Evolutionary conservation across 208 protist species (phyloP).

Genomic region (Trichomonas gallinae): DNA sequence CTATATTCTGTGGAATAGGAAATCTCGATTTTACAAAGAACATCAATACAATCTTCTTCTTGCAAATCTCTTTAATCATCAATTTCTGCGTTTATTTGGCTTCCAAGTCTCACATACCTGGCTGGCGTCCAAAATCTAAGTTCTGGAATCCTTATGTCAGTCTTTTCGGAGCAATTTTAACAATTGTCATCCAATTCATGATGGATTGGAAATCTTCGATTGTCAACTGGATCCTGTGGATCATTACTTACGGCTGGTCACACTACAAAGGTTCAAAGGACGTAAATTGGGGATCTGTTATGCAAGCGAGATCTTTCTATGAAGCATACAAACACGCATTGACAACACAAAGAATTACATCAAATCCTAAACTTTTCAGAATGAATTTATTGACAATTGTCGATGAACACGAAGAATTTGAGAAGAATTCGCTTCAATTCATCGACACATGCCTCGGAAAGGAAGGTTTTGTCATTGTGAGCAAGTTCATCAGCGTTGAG

Average conservation of each 20-base stretch:
- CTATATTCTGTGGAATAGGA: not conserved
- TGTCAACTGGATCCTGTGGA: not conserved
- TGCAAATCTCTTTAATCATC: constrained; percentile 46
- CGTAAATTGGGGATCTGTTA: not conserved
- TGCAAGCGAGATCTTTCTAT: not conserved
- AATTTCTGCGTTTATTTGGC: constrained; percentile 45
- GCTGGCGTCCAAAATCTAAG: constrained; percentile 36
- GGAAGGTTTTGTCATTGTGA: not conserved
- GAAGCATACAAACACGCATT: not conserved
- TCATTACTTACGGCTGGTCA: not conserved
- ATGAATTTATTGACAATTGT: not conserved
- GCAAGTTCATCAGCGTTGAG: not conserved
- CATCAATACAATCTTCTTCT: constrained; percentile 41
- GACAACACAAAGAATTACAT: not conserved
- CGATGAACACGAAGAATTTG: not conserved
- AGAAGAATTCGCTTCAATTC: not conserved
- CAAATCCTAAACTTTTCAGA: not conserved
- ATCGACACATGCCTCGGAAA: not conserved
- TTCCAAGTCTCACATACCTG: constrained; percentile 23
- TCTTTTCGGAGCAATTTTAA: constrained; percentile 33
- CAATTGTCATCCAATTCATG: constrained; percentile 35
- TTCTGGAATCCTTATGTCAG: constrained; percentile 30
- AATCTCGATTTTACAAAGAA: not conserved
- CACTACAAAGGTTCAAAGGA: not conserved
- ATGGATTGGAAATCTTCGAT: not conserved